phyloP scores from a whole-genome alignment of 306 rosid genomes.

The Trifolium subterraneum region DNA sequence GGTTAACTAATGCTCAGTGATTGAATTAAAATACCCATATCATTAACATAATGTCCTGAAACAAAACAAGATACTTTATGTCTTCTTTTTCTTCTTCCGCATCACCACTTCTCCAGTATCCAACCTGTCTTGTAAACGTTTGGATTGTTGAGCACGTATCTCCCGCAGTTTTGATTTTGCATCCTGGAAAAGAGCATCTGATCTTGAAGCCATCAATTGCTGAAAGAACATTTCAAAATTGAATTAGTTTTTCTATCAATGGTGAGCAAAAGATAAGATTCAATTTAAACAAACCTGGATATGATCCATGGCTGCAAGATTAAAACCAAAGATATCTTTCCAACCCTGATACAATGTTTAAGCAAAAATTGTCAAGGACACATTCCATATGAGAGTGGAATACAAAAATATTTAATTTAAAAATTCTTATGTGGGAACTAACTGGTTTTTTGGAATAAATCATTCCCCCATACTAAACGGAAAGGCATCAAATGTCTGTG shows the following conservation, averaged over 20 bases:
- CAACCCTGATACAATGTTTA: slow-evolving; percentile 65
- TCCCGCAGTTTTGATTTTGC: slow-evolving; percentile 74
- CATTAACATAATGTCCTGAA: slow-evolving; percentile 39
- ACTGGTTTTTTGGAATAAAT: not conserved
- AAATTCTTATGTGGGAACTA: slow-evolving; percentile 13
- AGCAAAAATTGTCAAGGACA: slow-evolving; percentile 38
- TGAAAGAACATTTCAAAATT: slow-evolving; percentile 53
- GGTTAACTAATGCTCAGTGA: slow-evolving; percentile 2
- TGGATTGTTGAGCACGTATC: slow-evolving; percentile 78
- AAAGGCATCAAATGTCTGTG: not conserved
- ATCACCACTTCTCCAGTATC: slow-evolving; percentile 60
- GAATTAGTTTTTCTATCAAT: slow-evolving; percentile 25
- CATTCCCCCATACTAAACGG: not conserved
- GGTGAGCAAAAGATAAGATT: slow-evolving; percentile 8
- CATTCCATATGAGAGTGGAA: not conserved
- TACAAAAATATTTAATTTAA: slow-evolving; percentile 5
- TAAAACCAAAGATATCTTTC: slow-evolving; percentile 85
- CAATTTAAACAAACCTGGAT: slow-evolving; percentile 60
- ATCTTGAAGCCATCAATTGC: slow-evolving; percentile 85
- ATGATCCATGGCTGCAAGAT: slow-evolving; percentile 98
- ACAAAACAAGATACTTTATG: slow-evolving; percentile 34
- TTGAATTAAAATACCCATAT: slow-evolving; percentile 31
- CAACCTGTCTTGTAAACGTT: slow-evolving; percentile 62
- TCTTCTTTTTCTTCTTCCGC: slow-evolving; percentile 61
- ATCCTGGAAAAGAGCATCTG: slow-evolving; percentile 79